A percentile compares a stretch with the other conserved stretches of the same genome.
phyloP scores from a whole-genome alignment of 1,284 basidiomycete genomes.

The Naganishia liquefaciens region DNA sequence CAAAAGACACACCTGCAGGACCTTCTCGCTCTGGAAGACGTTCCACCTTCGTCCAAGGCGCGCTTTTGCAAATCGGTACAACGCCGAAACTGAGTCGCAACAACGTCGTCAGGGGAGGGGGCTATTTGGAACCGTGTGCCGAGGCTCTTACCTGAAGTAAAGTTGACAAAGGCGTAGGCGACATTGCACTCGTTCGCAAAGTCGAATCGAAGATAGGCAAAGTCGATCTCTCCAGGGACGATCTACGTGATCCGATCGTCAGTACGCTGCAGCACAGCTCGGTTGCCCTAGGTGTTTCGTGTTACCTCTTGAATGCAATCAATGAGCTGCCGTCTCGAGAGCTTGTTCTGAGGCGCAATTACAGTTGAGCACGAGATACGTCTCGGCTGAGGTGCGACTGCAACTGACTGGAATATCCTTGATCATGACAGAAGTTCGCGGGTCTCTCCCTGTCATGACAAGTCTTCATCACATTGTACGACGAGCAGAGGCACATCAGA shows the following conservation, averaged over 20 bases:
- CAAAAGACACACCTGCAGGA: conserved; percentile 46
- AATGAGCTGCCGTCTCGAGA: conserved; percentile 50
- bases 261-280: not conserved
- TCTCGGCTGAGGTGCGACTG: not conserved
- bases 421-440: conserved; percentile 52
- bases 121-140: not conserved
- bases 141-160: conserved; percentile 16
- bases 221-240: conserved; percentile 51
- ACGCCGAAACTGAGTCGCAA: conserved; percentile 34
- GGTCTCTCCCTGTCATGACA: conserved; percentile 41
- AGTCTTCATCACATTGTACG: not conserved
- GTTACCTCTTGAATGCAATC: conserved; percentile 48
- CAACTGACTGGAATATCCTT: conserved; percentile 52
- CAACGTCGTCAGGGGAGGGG: too few species aligned
- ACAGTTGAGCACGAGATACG: not conserved
- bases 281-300: not conserved
- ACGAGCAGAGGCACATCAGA: not conserved
- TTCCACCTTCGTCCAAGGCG: conserved; percentile 52
- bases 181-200: conserved; percentile 54
- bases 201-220: conserved; percentile 54
- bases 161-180: conserved; percentile 34
- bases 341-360: conserved; percentile 46
- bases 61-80: conserved; percentile 46
- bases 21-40: conserved; percentile 53
- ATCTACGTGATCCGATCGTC: conserved; percentile 37